Evolutionary conservation across 2,329 filamentous ascomycete genomes (phyloP).

Genomic region (Blastomyces gilchristii): DNA sequence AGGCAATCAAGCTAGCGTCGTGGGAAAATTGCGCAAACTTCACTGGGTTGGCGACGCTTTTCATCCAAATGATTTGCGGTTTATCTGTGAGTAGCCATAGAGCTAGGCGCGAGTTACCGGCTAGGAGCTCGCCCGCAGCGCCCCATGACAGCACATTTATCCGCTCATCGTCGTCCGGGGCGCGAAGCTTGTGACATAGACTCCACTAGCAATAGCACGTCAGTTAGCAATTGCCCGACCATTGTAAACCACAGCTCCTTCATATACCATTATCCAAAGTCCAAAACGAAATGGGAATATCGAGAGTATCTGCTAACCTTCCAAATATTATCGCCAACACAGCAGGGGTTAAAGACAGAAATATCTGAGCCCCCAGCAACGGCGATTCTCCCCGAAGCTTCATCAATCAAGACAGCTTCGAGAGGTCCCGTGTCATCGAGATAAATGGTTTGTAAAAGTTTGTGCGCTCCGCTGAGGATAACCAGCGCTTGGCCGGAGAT

Average conservation of each 20-base stretch:
- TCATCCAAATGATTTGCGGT: constrained; percentile 56
- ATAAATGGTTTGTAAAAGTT: constrained; percentile 82
- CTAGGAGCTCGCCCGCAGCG: constrained; percentile 68
- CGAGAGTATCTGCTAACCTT: constrained; percentile 47
- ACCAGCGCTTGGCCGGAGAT: constrained; percentile 81
- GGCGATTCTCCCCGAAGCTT: constrained; percentile 74
- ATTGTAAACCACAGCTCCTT: neutral
- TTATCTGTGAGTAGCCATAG: constrained; percentile 52
- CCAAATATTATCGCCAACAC: constrained; percentile 57
- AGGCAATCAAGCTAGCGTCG: constrained; percentile 78
- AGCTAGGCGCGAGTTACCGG: constrained; percentile 59
- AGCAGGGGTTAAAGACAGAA: constrained; percentile 69
- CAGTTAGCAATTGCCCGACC: constrained; percentile 11
- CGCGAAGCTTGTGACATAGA: constrained; percentile 44
- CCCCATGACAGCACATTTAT: constrained; percentile 73
- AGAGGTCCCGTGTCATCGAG: constrained; percentile 59
- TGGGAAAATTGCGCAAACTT: constrained; percentile 72
- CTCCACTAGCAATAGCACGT: constrained; percentile 40
- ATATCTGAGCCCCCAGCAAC: constrained; percentile 56
- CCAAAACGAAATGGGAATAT: neutral
- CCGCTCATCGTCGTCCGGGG: constrained; percentile 29
- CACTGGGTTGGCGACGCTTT: constrained; percentile 59
- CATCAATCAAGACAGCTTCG: constrained; percentile 70
- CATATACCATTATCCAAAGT: constrained; percentile 12
- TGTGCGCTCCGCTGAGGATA: constrained; percentile 63